Evolutionary conservation across 176 grass and related monocot genomes (phyloP).

Genomic region (Eleusine coracana): DNA sequence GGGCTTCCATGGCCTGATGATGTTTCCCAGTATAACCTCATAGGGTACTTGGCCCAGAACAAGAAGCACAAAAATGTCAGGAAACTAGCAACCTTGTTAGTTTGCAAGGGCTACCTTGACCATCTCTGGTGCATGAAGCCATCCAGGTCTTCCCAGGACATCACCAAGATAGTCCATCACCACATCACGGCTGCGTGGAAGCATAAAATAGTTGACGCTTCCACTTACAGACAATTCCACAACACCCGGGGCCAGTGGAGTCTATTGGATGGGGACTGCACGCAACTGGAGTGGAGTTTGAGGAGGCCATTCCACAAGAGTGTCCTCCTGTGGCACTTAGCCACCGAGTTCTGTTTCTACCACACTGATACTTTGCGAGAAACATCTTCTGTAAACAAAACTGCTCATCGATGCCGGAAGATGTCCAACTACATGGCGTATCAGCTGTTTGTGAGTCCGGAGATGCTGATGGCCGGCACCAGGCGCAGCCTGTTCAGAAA

Average conservation of each 20-base stretch:
- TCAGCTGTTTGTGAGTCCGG: neutral
- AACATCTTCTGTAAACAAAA: neutral
- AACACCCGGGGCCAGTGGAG: neutral
- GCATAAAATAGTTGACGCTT: neutral
- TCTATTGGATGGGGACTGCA: neutral
- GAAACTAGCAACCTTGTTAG: neutral
- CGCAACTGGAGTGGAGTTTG: neutral
- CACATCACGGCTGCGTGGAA: too few species aligned
- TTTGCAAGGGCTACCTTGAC: neutral
- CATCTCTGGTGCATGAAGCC: neutral
- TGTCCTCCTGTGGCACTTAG: neutral
- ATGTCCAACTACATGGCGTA: constrained; percentile 33
- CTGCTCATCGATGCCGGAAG: neutral
- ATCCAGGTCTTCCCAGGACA: neutral
- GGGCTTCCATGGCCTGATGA: neutral
- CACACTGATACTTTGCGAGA: rapidly evolving
- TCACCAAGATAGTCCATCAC: too few species aligned
- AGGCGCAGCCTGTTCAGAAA: neutral
- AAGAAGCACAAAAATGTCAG: neutral
- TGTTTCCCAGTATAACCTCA: neutral
- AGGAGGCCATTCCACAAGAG: neutral
- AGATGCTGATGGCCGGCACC: neutral
- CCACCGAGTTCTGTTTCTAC: neutral
- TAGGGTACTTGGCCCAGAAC: neutral
- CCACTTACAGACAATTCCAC: neutral